Base-by-base conservation (phyloP, 257 asterid species). In the Solanum pimpinellifolium region DNA sequence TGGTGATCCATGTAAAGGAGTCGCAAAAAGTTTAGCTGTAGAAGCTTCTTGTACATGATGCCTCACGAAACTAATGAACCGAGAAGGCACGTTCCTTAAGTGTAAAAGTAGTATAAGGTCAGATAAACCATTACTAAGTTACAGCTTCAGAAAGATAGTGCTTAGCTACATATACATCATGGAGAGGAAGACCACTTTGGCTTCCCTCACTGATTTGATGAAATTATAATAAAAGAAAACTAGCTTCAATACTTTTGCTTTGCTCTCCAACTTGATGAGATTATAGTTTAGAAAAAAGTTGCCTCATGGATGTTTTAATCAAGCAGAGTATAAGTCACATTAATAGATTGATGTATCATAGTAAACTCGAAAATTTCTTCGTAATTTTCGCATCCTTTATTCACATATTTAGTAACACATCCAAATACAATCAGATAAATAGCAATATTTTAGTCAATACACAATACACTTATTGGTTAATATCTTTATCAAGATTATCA, bases 1-100 rank as follows among this genome's bases (percentile, higher is more conserved):
- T 85, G 98, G 99, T 12, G 95, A 96, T 49, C 98, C 99, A 4
- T 96, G 99, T 88, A 87, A 77, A 39, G 96, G 96, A 65, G 85
- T 91, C 85, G 84, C 90, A 2, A 94, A 94, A 85, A 91, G 94
- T 89, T 93, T 96, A 88, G 98, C 95, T 83, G 97, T 95, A 69
- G 98, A 96, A 90, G 98, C 96, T 87, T 92, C 96, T 8, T 96
- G 99, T 90, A 82, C 91, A 77, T 94, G 91, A 93, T 76, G 84
- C 87, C 77, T 59, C 56, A 21, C 6, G 33, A 31, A 49, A 49
- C 70, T 11, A 21, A 49, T 81, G 85, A 44, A 81, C 85, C 21
- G 70, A 33, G 31, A 81, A 81, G 41, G 85, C 31, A 33, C 29
- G 33, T 49, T 31, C 20, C 85, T 47, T 47, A 20, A 81, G 85